Evolutionary conservation across 257 asterid genomes (phyloP), one percentile per base, ranked within the genome.

Genomic region (Cinchona pubescens): DNA sequence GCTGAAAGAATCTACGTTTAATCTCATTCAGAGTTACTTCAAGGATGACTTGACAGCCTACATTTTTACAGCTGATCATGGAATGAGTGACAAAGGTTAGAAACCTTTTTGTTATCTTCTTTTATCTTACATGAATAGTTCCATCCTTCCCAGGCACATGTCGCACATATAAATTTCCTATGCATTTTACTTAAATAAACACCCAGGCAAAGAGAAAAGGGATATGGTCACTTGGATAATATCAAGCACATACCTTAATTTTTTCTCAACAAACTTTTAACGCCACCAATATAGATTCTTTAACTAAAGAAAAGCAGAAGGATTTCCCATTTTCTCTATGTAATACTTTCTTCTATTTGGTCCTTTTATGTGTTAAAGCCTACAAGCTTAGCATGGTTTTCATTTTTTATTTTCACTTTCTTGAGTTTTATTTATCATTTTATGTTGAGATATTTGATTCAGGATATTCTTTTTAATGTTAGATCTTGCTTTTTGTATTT

Each of bases 61-160:
- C 79, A 83, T 94, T 71, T 94, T 94, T 80, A 94, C 99, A 21
- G 98, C 99, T 67, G 99, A 94, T 83, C 99, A 94, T 87, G 98
- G 99, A 79, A 94, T 94, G 97, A 94, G 98, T 72, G 99, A 94
- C 82, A 94, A 94, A 94, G 99, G 99, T 92, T 83, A 78, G 72
- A 30, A 18, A 42, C 2, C 13, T 72, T 77, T 51, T 64, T n/a
- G 34, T 74, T 75, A 35, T 74, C 61, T 81, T 40, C 59, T 21
- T 51, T 74, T 69, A 7, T 35, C 6, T 46, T 59, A 2, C 56
- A 7, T 30, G 46, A 67, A 35, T 14, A 19, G 21, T 75, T 12
- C 37, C 69, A 58, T 29, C 46, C 76, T 27, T 46, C 16, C 61
- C 65, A 30, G 23, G n/a, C 9, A 25, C 38, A 34, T 72, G 12